Percentiles rank a stretch among this genome's conserved stretches.
Conservation (phyloP, 225 moss, liverwort and hornwort species). For the Anthoceros angustus region DNA sequence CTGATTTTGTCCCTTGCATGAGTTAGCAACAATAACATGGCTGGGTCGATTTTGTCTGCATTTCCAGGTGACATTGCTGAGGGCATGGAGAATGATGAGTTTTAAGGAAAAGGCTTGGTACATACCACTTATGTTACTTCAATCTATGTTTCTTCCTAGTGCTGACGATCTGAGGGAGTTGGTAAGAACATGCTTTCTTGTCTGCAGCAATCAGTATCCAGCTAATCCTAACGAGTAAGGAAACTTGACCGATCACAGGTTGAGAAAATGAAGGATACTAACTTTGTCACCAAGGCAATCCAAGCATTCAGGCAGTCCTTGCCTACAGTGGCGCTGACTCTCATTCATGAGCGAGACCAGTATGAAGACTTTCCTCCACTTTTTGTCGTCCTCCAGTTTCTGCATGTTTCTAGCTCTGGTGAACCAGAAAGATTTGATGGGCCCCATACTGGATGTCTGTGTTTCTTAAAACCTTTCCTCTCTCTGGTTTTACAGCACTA, state of each 20-base stretch:
- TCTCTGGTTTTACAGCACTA: not conserved
- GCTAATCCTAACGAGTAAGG: not conserved
- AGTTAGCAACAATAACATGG: not conserved
- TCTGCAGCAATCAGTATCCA: not conserved
- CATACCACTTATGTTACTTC: conserved; percentile 24
- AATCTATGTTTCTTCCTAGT: conserved; percentile 38
- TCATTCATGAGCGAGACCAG: conserved; percentile 60
- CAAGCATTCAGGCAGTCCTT: conserved; percentile 48
- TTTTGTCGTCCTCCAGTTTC: not conserved
- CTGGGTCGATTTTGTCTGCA: not conserved
- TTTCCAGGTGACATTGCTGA: conserved; percentile 31
- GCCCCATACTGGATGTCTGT: not conserved
- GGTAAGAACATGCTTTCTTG: conserved; percentile 18
- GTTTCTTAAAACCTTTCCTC: not conserved
- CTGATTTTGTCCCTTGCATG: not conserved
- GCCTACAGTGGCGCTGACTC: conserved; percentile 48
- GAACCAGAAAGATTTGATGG: not conserved
- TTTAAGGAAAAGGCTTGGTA: conserved; percentile 44
- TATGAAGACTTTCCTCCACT: conserved; percentile 17
- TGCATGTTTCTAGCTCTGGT: not conserved
- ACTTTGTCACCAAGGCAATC: conserved; percentile 48
- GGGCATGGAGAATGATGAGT: conserved; percentile 66
- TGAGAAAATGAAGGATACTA: conserved; percentile 48
- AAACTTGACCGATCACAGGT: conserved; percentile 20
- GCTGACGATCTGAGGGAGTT: conserved; percentile 40